Conservation (phyloP, 129 eudicot genomes). For the Artemisia argyi region DNA sequence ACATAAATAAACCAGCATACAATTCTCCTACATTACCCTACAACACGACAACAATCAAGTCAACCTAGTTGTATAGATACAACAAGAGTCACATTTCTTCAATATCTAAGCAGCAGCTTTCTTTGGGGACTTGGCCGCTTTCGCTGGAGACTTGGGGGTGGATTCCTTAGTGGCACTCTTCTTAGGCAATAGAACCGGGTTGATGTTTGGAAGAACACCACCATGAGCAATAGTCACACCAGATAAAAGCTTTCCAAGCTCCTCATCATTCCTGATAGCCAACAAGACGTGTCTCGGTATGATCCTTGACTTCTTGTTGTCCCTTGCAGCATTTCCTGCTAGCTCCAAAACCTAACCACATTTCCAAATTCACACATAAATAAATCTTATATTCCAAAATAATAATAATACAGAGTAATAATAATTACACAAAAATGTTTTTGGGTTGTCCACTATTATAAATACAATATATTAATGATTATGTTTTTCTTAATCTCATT, state of each 20-base stretch:
- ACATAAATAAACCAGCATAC: constrained; percentile 15
- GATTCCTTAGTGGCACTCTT: constrained; percentile 49
- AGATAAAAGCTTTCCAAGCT: constrained; percentile 51
- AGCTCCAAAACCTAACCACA: constrained; percentile 59
- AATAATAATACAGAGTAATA: no score
- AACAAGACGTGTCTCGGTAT: constrained; percentile 56
- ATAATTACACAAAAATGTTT: no score
- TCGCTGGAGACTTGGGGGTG: constrained; percentile 41
- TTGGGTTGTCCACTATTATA: no score
- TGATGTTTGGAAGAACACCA: constrained; percentile 68
- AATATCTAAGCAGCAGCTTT: constrained; percentile 22
- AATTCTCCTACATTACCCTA: constrained; percentile 12
- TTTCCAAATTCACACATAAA: background rate
- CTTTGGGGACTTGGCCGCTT: constrained; percentile 44
- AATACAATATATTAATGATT: no score
- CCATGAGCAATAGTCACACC: constrained; percentile 79
- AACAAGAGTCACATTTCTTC: background rate
- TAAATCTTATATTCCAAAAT: no score
- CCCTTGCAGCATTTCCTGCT: constrained; percentile 59
- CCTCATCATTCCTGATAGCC: constrained; percentile 73
- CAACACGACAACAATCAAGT: background rate
- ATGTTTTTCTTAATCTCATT: no score
- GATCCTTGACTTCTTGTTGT: constrained; percentile 47
- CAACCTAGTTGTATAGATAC: no score
- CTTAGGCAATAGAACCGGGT: constrained; percentile 65